These are phyloP conservation scores for Atkinsonella hypoxylon DNA, from an alignment of 2,329 filamentous ascomycete species.

Conservation along the genomic window DNA sequence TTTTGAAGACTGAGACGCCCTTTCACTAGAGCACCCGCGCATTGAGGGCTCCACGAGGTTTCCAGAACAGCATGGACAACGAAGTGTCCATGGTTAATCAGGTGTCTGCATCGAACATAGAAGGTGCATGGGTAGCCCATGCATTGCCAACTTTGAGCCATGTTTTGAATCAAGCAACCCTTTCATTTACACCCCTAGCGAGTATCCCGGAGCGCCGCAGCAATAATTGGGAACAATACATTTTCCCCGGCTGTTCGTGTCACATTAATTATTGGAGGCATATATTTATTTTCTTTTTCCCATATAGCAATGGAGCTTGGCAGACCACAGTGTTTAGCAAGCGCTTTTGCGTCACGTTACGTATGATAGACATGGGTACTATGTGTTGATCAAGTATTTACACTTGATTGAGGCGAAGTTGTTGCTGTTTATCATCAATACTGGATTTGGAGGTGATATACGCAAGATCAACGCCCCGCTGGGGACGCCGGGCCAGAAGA, in stretches of 20 bases:
- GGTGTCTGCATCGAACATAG: not conserved
- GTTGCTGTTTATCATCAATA: not conserved
- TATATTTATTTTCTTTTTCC: not conserved
- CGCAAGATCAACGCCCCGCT: not conserved
- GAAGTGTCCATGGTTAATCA: too few relatives aligned
- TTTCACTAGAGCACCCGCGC: not conserved
- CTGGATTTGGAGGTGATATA: not conserved
- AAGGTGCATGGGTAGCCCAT: not conserved
- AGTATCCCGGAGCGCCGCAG: not conserved
- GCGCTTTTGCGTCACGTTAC: conserved; percentile 2
- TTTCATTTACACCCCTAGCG: too few relatives aligned
- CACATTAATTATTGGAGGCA: not conserved
- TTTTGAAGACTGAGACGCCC: conserved; percentile 19
- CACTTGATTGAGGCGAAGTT: not conserved
- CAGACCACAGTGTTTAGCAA: not conserved
- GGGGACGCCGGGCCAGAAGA: not conserved
- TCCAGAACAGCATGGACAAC: not conserved
- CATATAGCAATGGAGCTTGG: not conserved
- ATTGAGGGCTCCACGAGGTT: not conserved
- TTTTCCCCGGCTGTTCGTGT: not conserved
- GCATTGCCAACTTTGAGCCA: not conserved
- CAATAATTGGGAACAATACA: not conserved
- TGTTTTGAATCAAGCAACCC: not conserved
- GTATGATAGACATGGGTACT: conserved; percentile 6
- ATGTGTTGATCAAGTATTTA: conserved; percentile 1